Evolutionary conservation across 331 rosid species (phyloP).

Genomic region (Spiraea crenata): DNA sequence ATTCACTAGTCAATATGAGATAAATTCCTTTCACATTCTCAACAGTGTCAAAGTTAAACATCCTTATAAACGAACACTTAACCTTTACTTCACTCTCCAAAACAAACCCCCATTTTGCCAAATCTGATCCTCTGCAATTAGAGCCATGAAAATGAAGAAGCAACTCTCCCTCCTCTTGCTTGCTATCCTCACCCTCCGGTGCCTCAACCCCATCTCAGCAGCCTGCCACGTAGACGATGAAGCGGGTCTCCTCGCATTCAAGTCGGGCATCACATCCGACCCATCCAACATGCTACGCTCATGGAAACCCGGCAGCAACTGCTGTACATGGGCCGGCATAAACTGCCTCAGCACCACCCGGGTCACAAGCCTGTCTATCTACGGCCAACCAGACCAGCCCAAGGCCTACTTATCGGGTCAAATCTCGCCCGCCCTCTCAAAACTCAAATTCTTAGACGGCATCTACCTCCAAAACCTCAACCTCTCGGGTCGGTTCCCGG

Average conservation of each 20-base stretch:
- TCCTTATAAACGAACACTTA: too few relatives aligned
- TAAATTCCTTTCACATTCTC: too few relatives aligned
- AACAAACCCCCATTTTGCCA: neutral
- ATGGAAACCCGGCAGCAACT: conserved; percentile 61
- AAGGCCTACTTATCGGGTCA: conserved; percentile 43
- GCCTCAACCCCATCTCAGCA: conserved; percentile 29
- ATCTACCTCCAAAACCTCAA: conserved; percentile 59
- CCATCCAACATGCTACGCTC: conserved; percentile 57
- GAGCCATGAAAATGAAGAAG: neutral
- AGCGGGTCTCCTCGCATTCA: conserved; percentile 65
- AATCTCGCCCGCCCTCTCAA: conserved; percentile 62
- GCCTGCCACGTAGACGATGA: conserved; percentile 64
- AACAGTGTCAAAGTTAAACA: too few relatives aligned
- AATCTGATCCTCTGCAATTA: neutral
- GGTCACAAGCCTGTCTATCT: conserved; percentile 35
- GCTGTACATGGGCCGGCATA: conserved; percentile 67
- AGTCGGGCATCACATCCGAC: conserved; percentile 62
- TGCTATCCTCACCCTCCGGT: conserved; percentile 13
- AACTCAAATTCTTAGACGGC: conserved; percentile 45
- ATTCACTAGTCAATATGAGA: too few relatives aligned
- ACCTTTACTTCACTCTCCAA: neutral
- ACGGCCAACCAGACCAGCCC: conserved; percentile 41
- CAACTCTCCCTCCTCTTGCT: conserved; percentile 19
- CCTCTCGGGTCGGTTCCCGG: conserved; percentile 66
- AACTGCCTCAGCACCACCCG: conserved; percentile 48